Evolutionary conservation across 73 alveolate genomes (phyloP).

Genomic region (Paraurostyla sp.): DNA sequence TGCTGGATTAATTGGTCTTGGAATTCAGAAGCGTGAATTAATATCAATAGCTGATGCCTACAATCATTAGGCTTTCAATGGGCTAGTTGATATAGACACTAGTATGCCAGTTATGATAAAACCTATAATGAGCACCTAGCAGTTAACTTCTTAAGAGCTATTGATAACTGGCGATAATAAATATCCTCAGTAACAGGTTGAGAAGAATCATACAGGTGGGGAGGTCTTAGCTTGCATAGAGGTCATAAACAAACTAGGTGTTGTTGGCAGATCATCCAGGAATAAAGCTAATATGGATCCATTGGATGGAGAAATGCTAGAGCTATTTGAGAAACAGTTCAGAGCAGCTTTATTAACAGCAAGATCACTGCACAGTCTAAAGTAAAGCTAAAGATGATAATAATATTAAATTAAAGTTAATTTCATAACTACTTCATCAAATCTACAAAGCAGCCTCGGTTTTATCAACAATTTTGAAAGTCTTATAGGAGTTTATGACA

Average conservation of each 20-base stretch:
- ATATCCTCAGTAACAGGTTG: background rate
- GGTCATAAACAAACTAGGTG: slow-evolving; percentile 74
- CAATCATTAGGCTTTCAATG: slow-evolving; percentile 66
- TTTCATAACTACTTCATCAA: too few species aligned
- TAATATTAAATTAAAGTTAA: background rate
- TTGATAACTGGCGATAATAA: background rate
- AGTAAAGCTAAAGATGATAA: background rate
- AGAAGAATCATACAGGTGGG: background rate
- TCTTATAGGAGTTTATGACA: slow-evolving; percentile 26
- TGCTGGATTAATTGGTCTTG: slow-evolving; percentile 23
- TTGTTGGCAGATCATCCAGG: slow-evolving; percentile 58
- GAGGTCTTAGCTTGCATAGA: slow-evolving; percentile 60
- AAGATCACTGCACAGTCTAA: background rate
- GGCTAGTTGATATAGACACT: slow-evolving; percentile 80
- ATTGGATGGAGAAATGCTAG: slow-evolving; percentile 76
- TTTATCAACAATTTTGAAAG: slow-evolving; percentile 26
- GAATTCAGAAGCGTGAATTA: slow-evolving; percentile 44
- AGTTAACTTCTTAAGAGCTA: background rate
- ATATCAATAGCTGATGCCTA: slow-evolving; percentile 71
- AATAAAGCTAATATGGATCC: slow-evolving; percentile 68
- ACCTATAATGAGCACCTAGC: slow-evolving; percentile 59
- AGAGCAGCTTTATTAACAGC: slow-evolving; percentile 28
- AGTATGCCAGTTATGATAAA: slow-evolving; percentile 79
- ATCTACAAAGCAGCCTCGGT: too few species aligned
- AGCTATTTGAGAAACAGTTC: slow-evolving; percentile 63